phyloP scores from a whole-genome alignment of 371 early-diverging fungal genomes.

The Mucor plumbeus region DNA sequence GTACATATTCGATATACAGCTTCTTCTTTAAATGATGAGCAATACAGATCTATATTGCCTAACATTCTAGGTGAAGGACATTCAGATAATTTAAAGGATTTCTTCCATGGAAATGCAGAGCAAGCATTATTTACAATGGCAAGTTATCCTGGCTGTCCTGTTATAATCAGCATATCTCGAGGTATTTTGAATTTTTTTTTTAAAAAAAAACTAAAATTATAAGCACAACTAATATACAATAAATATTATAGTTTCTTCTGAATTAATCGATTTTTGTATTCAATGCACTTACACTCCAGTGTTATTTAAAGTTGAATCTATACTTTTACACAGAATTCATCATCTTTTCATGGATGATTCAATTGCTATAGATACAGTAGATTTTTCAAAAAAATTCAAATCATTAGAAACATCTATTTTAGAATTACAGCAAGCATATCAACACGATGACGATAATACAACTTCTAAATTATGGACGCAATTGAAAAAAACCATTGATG shows the following conservation, averaged over 20 bases:
- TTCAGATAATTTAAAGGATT: conserved; percentile 9
- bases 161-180: conserved; percentile 18
- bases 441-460: conserved; percentile 10
- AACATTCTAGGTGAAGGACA: conserved; percentile 24
- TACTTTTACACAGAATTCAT: conserved; percentile 17
- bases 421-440: conserved; percentile 18
- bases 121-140: conserved; percentile 23
- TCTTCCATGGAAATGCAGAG: conserved; percentile 20
- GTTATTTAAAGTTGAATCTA: conserved; percentile 23
- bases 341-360: conserved; percentile 4
- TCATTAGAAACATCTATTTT: conserved; percentile 15
- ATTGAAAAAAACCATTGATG: conserved; percentile 6
- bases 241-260: conserved; percentile 16
- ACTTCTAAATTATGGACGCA: neutral
- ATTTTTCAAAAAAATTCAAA: conserved; percentile 1
- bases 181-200: conserved; percentile 3
- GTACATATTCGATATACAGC: conserved; percentile 14
- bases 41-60: conserved; percentile 21
- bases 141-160: conserved; percentile 25
- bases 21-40: conserved; percentile 10
- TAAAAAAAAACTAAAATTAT: no score
- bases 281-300: conserved; percentile 26
- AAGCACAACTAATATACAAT: neutral
- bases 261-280: conserved; percentile 19
- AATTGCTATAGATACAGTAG: neutral